Percentiles rank a stretch among this genome's conserved stretches.
phyloP scores from a whole-genome alignment of 176 grass and related monocot species.

The Carex scoparia region DNA sequence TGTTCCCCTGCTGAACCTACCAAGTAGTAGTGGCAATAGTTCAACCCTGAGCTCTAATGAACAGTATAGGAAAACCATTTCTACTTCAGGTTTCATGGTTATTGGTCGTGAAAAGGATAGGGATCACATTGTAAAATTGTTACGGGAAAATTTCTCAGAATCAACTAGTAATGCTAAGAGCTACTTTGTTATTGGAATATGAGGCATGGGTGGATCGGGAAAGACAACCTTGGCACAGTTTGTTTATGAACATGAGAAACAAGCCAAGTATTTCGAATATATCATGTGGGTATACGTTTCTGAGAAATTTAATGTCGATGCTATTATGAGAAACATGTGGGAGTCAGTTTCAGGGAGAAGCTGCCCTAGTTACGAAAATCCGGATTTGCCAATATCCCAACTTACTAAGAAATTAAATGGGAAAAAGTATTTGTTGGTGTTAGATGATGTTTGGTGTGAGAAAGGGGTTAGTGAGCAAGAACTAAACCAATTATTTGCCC shows the following conservation, averaged over 20 bases:
- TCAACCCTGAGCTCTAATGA: neutral
- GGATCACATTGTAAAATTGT: neutral
- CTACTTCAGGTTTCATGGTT: neutral
- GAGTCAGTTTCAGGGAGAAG: neutral
- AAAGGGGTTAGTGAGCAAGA: neutral
- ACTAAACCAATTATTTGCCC: neutral
- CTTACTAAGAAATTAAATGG: too few relatives aligned
- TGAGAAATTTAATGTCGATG: neutral
- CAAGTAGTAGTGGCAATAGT: neutral
- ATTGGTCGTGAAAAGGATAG: constrained; percentile 21
- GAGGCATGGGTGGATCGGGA: constrained; percentile 29
- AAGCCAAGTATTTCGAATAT: neutral
- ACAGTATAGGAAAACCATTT: neutral
- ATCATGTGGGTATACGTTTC: constrained; percentile 30
- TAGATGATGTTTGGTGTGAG: neutral
- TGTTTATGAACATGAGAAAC: constrained; percentile 11
- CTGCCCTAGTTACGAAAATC: too few relatives aligned
- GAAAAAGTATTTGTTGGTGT: constrained; percentile 11
- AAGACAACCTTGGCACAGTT: constrained; percentile 41
- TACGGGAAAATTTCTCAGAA: neutral
- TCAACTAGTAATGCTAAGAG: neutral
- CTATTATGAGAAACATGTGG: constrained; percentile 5
- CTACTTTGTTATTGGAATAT: constrained; percentile 29
- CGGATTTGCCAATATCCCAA: too few relatives aligned
- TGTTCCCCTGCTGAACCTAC: neutral